Evolutionary conservation across 257 asterid genomes (phyloP), one percentile per base, ranked within the genome.

Genomic region (Salvia splendens): DNA sequence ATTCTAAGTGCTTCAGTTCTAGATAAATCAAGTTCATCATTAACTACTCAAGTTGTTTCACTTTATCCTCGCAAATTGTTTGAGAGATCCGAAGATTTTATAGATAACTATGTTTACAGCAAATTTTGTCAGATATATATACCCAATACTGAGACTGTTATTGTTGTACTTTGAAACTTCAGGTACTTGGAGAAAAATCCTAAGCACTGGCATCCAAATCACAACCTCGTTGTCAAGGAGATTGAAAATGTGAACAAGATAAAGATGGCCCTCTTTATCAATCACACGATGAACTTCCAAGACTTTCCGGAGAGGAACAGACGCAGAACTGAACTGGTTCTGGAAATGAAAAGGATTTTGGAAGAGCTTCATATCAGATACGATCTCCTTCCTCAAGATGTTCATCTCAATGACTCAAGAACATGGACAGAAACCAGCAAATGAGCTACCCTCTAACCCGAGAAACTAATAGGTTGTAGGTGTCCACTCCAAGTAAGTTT

Each of bases 241-340:
- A 90, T 93, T 16, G 96, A 93, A 65, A 85, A 90, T 10, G 80
- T 88, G 81, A 90, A 93, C 86, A 90, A 93, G 86, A 84, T 93
- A 32, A 90, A 88, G 83, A 88, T 93, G 92, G 90, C 78, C 28
- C 62, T 93, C 57, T 84, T 55, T 71, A 82, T 90, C 78, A 93
- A 85, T 54, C 97, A 93, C 72, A 93, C 95, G 4, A 90, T 93
- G 95, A 90, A 93, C 91, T 93, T 93, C 72, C 99, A 93, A 71
- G 68, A 93, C 73, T 81, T 30, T 12, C 55, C 82, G 0, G 97
- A 93, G 86, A 90, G 74, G 87, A 88, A 36, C 86, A 73, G 73
- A 59, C 85, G 97, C 48, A 86, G 73, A 76, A 75, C 95, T 11
- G 88, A 79, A 32, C 75, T 91, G 65, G 88, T 90, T 64, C 82